Conservation (phyloP, 208 protist genomes). For the Trypanosoma cruzi region DNA sequence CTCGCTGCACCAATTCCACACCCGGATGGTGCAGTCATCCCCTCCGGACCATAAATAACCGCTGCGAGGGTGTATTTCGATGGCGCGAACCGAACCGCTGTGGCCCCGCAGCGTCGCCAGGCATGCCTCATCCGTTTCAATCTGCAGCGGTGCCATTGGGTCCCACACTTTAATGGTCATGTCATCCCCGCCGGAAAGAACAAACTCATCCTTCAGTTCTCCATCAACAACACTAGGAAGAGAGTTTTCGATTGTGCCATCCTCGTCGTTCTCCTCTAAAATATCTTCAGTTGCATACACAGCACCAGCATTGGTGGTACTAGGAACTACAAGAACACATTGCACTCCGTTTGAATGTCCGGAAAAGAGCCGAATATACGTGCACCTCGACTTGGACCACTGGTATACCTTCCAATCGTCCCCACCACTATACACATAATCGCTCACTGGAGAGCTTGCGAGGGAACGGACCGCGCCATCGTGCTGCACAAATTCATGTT, state of each 20-base stretch:
- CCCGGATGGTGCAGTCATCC: conserved; percentile 54
- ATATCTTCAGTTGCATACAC: neutral
- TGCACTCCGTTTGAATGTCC: conserved; percentile 67
- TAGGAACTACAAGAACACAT: conserved; percentile 32
- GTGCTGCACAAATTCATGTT: conserved; percentile 57
- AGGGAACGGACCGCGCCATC: conserved; percentile 49
- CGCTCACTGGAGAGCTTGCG: conserved; percentile 37
- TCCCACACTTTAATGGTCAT: conserved; percentile 64
- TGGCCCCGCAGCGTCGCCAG: conserved; percentile 48
- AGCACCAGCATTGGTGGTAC: neutral
- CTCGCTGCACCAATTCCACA: conserved; percentile 45
- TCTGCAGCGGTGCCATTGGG: conserved; percentile 27
- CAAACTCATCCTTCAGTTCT: conserved; percentile 26
- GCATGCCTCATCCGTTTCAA: conserved; percentile 41
- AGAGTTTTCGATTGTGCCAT: neutral
- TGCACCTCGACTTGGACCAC: conserved; percentile 55
- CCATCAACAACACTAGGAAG: neutral
- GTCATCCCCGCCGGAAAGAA: conserved; percentile 71
- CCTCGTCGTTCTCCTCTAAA: neutral
- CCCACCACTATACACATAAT: conserved; percentile 63
- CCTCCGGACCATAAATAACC: conserved; percentile 68
- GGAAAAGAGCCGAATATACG: conserved; percentile 56
- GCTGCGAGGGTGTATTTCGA: conserved; percentile 38
- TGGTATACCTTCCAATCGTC: conserved; percentile 77
- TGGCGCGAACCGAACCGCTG: conserved; percentile 36